Conservation (phyloP, 2,329 filamentous ascomycete species). For the Ascocoryne sarcoides region DNA sequence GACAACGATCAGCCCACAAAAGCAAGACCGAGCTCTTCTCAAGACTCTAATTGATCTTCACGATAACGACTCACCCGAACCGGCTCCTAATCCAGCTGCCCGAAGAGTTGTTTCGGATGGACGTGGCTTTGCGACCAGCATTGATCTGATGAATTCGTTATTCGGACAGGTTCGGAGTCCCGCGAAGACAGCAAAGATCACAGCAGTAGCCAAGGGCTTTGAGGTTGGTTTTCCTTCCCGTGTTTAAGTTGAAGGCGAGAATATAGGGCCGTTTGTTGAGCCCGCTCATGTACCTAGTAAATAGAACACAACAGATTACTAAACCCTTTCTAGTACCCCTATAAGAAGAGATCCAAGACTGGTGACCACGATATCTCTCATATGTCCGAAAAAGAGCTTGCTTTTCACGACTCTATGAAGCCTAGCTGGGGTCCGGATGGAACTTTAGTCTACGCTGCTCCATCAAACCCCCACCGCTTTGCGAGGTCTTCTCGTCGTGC, state of each 20-base stretch:
- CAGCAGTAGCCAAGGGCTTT: slow-evolving; percentile 59
- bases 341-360: slow-evolving; percentile 68
- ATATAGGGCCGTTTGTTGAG: slow-evolving; percentile 24
- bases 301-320: slow-evolving; percentile 33
- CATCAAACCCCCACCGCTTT: slow-evolving; percentile 31
- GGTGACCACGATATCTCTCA: slow-evolving; percentile 51
- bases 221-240: slow-evolving; percentile 69
- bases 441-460: slow-evolving; percentile 56
- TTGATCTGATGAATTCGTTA: slow-evolving; percentile 92
- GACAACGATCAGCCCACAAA: slow-evolving; percentile 87
- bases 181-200: slow-evolving; percentile 37
- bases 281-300: slow-evolving; percentile 29
- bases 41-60: slow-evolving; percentile 36
- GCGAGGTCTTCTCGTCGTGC: slow-evolving; percentile 22
- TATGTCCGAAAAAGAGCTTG: slow-evolving; percentile 54
- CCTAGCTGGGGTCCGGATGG: slow-evolving; percentile 73
- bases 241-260: slow-evolving; percentile 16
- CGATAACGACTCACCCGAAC: slow-evolving; percentile 37
- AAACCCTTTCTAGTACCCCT: slow-evolving; percentile 67
- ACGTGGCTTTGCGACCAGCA: slow-evolving; percentile 73
- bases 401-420: slow-evolving; percentile 64
- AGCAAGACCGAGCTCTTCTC: slow-evolving; percentile 74
- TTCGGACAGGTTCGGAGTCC: slow-evolving; percentile 65
- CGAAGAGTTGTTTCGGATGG: slow-evolving; percentile 30
- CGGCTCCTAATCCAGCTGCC: slow-evolving; percentile 37